Conservation (phyloP, 225 moss, liverwort and hornwort genomes). For the Asterella californica region DNA sequence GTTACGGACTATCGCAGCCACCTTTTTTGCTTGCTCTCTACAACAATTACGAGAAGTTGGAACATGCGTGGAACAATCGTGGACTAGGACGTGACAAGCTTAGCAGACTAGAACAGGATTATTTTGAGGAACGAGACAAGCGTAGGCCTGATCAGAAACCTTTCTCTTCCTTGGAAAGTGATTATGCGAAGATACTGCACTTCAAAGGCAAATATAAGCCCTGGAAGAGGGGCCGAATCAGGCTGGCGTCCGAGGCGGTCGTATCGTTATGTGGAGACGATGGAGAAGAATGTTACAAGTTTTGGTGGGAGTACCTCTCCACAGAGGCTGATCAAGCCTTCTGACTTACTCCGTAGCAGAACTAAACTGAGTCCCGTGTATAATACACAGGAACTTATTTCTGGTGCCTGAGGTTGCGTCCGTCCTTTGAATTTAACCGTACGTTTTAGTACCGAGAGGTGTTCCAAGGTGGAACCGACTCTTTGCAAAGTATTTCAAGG, state of each 20-base stretch:
- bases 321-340: conserved; percentile 45
- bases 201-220: conserved; percentile 86
- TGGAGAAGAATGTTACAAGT: conserved; percentile 55
- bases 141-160: conserved; percentile 51
- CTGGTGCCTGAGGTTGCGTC: no score
- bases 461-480: no score
- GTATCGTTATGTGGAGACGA: conserved; percentile 71
- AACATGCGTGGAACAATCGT: conserved; percentile 74
- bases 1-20: conserved; percentile 89
- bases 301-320: conserved; percentile 92
- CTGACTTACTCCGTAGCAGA: background rate
- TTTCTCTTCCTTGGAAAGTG: conserved; percentile 63
- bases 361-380: no score
- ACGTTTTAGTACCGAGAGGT: no score
- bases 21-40: conserved; percentile 80
- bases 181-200: conserved; percentile 73
- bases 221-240: conserved; percentile 67
- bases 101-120: conserved; percentile 65
- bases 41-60: conserved; percentile 65
- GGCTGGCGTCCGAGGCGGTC: conserved; percentile 28
- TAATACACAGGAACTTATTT: no score
- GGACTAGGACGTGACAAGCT: conserved; percentile 72
- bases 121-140: conserved; percentile 37
- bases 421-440: no score
- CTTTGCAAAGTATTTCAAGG: no score